A percentile compares a stretch with the other conserved stretches of the same genome.
Evolutionary conservation across 2,329 filamentous ascomycete species (phyloP).

Genomic region (Colletotrichum acutatum): DNA sequence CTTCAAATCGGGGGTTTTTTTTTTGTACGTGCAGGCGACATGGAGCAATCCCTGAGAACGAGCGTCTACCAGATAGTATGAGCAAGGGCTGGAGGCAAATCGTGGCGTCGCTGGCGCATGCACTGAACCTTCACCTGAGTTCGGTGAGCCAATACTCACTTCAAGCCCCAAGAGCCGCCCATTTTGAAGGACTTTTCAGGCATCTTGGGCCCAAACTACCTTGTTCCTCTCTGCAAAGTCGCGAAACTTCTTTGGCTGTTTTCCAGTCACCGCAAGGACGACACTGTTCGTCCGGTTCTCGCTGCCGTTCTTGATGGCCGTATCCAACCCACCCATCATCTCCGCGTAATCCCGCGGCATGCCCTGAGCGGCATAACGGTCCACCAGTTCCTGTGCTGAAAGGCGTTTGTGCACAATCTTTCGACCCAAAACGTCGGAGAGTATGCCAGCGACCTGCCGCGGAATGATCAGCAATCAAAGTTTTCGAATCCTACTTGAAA

Average conservation of each 20-base stretch:
- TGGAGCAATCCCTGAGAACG: background rate
- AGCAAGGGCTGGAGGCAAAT: background rate
- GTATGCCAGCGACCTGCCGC: conserved; percentile 45
- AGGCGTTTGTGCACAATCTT: conserved; percentile 49
- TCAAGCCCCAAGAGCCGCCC: background rate
- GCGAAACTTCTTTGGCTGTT: conserved; percentile 40
- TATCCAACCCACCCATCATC: conserved; percentile 47
- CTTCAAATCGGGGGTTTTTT: background rate
- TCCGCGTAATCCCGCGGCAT: conserved; percentile 45
- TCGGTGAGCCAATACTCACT: background rate
- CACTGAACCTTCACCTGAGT: background rate
- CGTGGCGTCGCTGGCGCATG: background rate
- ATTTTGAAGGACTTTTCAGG: background rate
- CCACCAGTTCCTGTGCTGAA: conserved; percentile 41
- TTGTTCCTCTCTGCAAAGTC: conserved; percentile 17
- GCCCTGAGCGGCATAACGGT: conserved; percentile 39
- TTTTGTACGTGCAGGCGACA: background rate
- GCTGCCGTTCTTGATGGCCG: conserved; percentile 45
- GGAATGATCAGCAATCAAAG: conserved; percentile 22
- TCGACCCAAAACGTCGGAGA: conserved; percentile 45
- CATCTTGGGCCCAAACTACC: conserved; percentile 9
- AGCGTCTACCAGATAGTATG: background rate
- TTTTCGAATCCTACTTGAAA: background rate
- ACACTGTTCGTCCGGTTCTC: conserved; percentile 50
- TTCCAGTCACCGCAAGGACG: conserved; percentile 47